phyloP scores from a whole-genome alignment of 768 basidiomycete genomes.

The Rhizopogon vinicolor region DNA sequence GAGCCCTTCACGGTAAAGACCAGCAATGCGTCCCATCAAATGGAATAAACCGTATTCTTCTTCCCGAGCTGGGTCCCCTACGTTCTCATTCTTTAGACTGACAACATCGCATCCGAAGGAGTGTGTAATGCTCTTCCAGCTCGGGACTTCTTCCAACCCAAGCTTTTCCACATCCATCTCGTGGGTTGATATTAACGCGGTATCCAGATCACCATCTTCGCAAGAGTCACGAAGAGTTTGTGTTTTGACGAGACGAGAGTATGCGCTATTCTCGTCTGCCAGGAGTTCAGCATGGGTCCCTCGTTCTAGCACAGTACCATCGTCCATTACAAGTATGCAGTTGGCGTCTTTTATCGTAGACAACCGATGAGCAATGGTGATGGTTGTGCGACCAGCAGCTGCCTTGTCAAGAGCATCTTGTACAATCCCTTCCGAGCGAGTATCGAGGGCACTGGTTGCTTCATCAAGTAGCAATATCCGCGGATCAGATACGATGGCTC shows the following conservation, averaged over 20 bases:
- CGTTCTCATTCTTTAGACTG: background rate
- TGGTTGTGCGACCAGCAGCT: slow-evolving; percentile 32
- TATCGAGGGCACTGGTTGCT: slow-evolving; percentile 45
- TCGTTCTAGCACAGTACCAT: slow-evolving; percentile 37
- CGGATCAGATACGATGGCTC: slow-evolving; percentile 45
- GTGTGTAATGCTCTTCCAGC: slow-evolving; percentile 15
- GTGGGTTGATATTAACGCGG: slow-evolving; percentile 6
- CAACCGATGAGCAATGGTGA: slow-evolving; percentile 27
- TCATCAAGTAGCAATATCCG: slow-evolving; percentile 46
- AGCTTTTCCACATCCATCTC: slow-evolving; percentile 13
- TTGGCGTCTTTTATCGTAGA: slow-evolving; percentile 46
- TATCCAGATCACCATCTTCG: slow-evolving; percentile 10
- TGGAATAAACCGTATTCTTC: slow-evolving; percentile 24
- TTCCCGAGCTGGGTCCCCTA: background rate
- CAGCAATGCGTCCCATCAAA: slow-evolving; percentile 33
- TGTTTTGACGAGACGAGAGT: slow-evolving; percentile 37
- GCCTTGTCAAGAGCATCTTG: slow-evolving; percentile 52
- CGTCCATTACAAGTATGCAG: slow-evolving; percentile 39
- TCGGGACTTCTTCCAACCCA: slow-evolving; percentile 28
- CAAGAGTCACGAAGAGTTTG: slow-evolving; percentile 34
- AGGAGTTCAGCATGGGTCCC: slow-evolving; percentile 40
- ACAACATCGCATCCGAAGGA: slow-evolving; percentile 12
- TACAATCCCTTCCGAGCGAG: slow-evolving; percentile 46
- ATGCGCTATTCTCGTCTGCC: slow-evolving; percentile 31
- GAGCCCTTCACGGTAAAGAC: slow-evolving; percentile 34